Evolutionary conservation across 2,329 filamentous ascomycete genomes (phyloP), one percentile per base, ranked within the genome.

Genomic region (Pleoardoris graminearum): DNA sequence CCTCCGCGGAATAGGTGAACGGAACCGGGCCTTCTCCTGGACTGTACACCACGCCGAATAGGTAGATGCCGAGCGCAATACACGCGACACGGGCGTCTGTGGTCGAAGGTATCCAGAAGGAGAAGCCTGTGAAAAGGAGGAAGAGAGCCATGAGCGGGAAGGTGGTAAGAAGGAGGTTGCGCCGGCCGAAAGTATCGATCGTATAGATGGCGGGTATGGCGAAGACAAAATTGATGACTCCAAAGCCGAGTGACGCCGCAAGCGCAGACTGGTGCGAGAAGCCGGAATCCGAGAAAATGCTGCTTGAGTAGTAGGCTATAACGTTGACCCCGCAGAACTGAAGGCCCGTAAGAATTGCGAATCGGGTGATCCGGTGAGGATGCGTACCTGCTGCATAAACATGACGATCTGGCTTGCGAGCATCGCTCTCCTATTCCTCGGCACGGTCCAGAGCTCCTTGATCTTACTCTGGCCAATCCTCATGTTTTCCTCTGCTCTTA

Each of bases 251-350:
- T 29, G 63, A 66, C 7, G 63, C 63, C n/a, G 53, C 55, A 19
- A 67, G 53, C 7, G 66, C 65, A 33, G 63, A 57, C 32, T 54
- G 50, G 11, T 59, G 39, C 27, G 50, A 58, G 51, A 64, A 66
- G 16, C 62, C 61, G n/a, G 54, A 57, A n/a, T 55, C 36, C 0
- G 90, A 93, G 66, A 93, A 90, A 44, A 86, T 63, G 63, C 92
- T 54, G 29, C 53, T 57, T 1, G 44, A 55, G 51, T 69, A 70
- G 53, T 66, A 70, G 0, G 67, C 65, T 14, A 67, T 67, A 11
- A 68, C 61, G 48, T 68, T 69, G 7, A 68, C 59, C 23, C 25
- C 27, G 36, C 23, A 47, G 32, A 25, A 41, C 23, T 46, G 7
- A 16, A 5, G 33, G 12, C 16, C 5, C 7, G 14, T 6, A 29